phyloP scores from a whole-genome alignment of 2,329 filamentous ascomycete genomes.

The Aspergillus novoparasiticus region DNA sequence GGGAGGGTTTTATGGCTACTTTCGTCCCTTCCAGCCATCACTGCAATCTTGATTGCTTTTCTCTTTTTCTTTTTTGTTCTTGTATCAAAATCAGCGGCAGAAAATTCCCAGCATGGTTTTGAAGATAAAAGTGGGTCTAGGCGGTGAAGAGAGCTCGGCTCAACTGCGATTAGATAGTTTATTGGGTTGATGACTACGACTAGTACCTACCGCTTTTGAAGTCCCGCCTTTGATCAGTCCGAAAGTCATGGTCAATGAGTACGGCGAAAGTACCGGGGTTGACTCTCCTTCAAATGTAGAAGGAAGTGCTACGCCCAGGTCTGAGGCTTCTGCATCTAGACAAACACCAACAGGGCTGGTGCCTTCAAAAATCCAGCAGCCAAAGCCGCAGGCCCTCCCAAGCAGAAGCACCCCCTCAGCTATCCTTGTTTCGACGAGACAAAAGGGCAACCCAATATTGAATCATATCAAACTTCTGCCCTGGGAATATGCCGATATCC shows the following conservation, averaged over 20 bases:
- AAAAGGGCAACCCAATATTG: slow-evolving; percentile 93
- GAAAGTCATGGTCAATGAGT: not conserved
- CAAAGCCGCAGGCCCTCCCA: slow-evolving; percentile 82
- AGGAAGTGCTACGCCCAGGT: slow-evolving; percentile 41
- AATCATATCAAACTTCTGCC: slow-evolving; percentile 77
- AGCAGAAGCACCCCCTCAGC: slow-evolving; percentile 68
- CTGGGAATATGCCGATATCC: slow-evolving; percentile 98
- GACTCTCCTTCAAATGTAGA: slow-evolving; percentile 37
- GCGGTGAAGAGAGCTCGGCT: slow-evolving; percentile 23
- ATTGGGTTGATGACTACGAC: not conserved
- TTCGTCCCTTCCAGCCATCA: slow-evolving; percentile 24
- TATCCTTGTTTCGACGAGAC: slow-evolving; percentile 86
- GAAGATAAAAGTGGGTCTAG: slow-evolving; percentile 19
- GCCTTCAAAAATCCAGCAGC: slow-evolving; percentile 70
- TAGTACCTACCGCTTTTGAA: not conserved
- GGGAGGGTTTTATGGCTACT: slow-evolving; percentile 40
- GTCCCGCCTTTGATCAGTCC: not conserved
- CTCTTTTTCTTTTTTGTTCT: slow-evolving; percentile 20
- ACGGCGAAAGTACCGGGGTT: slow-evolving; percentile 47
- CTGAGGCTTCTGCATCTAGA: slow-evolving; percentile 53
- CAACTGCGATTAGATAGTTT: not conserved
- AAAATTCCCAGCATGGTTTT: slow-evolving; percentile 29
- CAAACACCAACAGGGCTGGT: slow-evolving; percentile 30
- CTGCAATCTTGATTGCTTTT: slow-evolving; percentile 7
- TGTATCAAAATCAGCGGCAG: slow-evolving; percentile 38